Evolutionary conservation across 2,329 filamentous ascomycete genomes (phyloP).

Genomic region (Hypoxylon rubiginosum): DNA sequence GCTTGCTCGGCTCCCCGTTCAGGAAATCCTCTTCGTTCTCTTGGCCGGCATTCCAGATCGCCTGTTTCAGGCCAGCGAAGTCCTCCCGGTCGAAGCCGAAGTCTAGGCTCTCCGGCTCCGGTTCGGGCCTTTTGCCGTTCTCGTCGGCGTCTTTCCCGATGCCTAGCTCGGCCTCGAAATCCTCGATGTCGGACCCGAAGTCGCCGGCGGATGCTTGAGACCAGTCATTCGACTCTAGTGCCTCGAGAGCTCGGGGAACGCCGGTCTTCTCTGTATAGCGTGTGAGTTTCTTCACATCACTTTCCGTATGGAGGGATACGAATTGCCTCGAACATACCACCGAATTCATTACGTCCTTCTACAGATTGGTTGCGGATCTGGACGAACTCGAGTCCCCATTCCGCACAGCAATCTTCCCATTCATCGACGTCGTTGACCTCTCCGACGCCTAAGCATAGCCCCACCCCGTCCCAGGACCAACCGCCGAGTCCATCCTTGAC

Average conservation of each 20-base stretch:
- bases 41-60: conserved; percentile 62
- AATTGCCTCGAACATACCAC: conserved; percentile 59
- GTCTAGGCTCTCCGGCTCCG: conserved; percentile 63
- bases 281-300: conserved; percentile 11
- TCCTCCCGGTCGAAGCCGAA: conserved; percentile 67
- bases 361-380: conserved; percentile 60
- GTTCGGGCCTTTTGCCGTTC: conserved; percentile 46
- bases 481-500: conserved; percentile 70
- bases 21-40: conserved; percentile 43
- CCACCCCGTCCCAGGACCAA: conserved; percentile 74
- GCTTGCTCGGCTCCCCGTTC: conserved; percentile 40
- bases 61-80: conserved; percentile 64
- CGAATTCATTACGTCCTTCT: conserved; percentile 68
- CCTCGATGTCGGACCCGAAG: conserved; percentile 52
- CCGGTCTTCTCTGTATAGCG: conserved; percentile 67
- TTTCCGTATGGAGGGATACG: neutral
- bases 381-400: conserved; percentile 73
- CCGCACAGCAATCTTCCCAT: conserved; percentile 72
- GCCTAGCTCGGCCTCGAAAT: conserved; percentile 52
- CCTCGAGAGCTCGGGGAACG: conserved; percentile 70
- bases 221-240: conserved; percentile 77
- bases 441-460: conserved; percentile 70
- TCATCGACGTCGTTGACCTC: conserved; percentile 62
- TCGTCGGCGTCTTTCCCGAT: conserved; percentile 43
- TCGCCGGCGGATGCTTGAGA: conserved; percentile 53